Base-by-base conservation (phyloP, 176 grass and related monocot species). In the Juncus inflexus region DNA sequence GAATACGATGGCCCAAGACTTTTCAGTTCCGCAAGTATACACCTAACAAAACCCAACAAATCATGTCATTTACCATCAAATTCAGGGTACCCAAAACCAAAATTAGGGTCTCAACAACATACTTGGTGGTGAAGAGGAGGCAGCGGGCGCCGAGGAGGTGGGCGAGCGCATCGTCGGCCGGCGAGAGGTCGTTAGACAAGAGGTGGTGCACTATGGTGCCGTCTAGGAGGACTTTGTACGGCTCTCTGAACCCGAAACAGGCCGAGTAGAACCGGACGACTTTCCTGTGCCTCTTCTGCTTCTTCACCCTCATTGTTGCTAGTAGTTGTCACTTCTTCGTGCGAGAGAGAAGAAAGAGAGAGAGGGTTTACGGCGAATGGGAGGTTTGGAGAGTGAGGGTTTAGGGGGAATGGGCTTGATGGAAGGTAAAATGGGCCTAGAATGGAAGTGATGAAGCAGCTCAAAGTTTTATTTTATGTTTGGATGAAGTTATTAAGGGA, bases 161-260 rank as follows among this genome's bases (percentile, higher is more conserved):
- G 11, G 68, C 69, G 51, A 95, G 63, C 3, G 74, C 72, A n/a
- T 79, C 75, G 50, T 87, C 83, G 43, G 83, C 67, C 12, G 83
- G 83, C 63, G 79, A 65, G 37, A 90, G 86, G 40, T 62, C 8
- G 49, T 90, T 79, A n/a, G 54, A 49, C 74, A 84, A 77, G 65
- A 86, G 90, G 70, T 86, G 90, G 54, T 90, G 77, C 49, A 90
- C 63, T 66, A 95, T 80, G 62, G 90, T 95, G 52, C 90, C 90
- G 58, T 86, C 86, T 37, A 80, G 14, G 35, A 95, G 80, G 13
- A 90, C 78, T 66, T 79, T 95, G 75, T 86, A 84, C 35, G 86
- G 83, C 69, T 95, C 86, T 38, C 91, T 78, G 73, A 95, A 95
- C 13, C 91, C 84, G 45, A 95, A 95, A 75, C 91, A 95, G 50